These are phyloP conservation scores for Tribonema minus DNA, from an alignment of 108 stramenopile species.

Conservation along the genomic window DNA sequence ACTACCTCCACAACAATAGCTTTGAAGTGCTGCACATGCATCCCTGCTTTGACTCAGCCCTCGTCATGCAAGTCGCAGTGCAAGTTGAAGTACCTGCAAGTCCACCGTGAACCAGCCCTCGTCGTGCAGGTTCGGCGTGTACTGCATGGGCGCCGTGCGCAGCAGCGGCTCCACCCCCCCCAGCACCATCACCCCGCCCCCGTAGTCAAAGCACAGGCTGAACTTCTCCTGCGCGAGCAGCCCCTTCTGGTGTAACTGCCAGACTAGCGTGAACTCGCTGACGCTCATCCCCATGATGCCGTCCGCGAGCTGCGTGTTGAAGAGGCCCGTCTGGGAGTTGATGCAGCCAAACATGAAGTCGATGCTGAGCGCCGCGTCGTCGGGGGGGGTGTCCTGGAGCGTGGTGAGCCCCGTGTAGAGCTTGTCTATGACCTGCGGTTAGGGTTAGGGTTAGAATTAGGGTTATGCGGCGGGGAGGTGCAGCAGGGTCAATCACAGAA, in stretches of 20 bases:
- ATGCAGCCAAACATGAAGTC: constrained; percentile 91
- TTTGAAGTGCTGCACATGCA: no score
- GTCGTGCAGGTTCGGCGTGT: constrained; percentile 64
- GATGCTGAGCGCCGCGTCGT: constrained; percentile 42
- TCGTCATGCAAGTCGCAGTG: constrained; percentile 65
- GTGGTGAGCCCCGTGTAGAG: no score
- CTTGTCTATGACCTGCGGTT: no score
- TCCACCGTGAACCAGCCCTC: constrained; percentile 76
- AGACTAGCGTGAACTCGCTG: constrained; percentile 70
- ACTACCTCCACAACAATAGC: no score
- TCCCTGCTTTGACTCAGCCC: not conserved
- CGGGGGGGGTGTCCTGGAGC: not conserved
- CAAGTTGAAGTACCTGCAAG: constrained; percentile 40
- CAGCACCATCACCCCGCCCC: constrained; percentile 57
- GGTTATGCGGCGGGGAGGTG: no score
- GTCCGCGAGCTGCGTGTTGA: constrained; percentile 80
- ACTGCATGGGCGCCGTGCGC: constrained; percentile 77
- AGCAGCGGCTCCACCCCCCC: constrained; percentile 85
- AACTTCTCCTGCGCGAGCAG: constrained; percentile 66
- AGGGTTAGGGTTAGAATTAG: no score
- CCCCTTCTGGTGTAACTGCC: constrained; percentile 68
- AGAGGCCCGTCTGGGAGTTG: constrained; percentile 72
- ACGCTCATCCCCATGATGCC: constrained; percentile 92
- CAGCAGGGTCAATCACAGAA: no score
- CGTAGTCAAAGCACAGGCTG: constrained; percentile 68